Evolutionary conservation across 768 basidiomycete genomes (phyloP).

Genomic region (Lactarius sp.): DNA sequence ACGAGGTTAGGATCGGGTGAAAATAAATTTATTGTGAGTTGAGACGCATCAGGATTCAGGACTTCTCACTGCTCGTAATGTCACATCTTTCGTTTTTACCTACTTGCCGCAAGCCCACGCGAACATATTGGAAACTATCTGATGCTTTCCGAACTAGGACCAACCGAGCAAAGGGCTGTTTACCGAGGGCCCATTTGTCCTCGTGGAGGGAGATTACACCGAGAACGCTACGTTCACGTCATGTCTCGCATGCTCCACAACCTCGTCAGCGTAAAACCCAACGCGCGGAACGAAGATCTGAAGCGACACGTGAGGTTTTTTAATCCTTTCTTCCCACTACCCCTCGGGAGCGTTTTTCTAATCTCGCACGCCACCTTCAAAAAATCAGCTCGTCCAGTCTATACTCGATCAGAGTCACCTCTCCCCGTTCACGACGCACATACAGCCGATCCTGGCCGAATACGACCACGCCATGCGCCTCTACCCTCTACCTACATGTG

Average conservation of each 20-base stretch:
- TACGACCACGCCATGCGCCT: slow-evolving; percentile 89
- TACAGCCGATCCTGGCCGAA: slow-evolving; percentile 85
- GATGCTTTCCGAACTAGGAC: slow-evolving; percentile 41
- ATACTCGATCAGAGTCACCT: slow-evolving; percentile 94
- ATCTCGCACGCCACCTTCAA: too few species aligned
- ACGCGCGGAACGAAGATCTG: slow-evolving; percentile 70
- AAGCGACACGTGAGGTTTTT: slow-evolving; percentile 77
- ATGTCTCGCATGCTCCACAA: slow-evolving; percentile 95
- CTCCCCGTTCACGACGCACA: slow-evolving; percentile 75
- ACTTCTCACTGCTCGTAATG: slow-evolving; percentile 80
- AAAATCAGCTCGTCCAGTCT: slow-evolving; percentile 90
- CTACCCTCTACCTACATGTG: slow-evolving; percentile 90
- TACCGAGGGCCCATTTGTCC: slow-evolving; percentile 91
- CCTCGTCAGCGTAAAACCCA: slow-evolving; percentile 81
- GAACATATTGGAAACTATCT: not conserved
- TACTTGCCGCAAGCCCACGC: too few species aligned
- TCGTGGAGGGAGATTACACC: slow-evolving; percentile 95
- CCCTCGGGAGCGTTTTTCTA: too few species aligned
- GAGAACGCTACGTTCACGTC: slow-evolving; percentile 80
- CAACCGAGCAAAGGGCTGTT: slow-evolving; percentile 94
- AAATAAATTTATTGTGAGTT: too few species aligned
- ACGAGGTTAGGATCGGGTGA: too few species aligned
- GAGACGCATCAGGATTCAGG: too few species aligned
- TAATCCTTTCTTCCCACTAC: too few species aligned
- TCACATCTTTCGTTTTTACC: not conserved